These are phyloP conservation scores for Yarrowia deformans DNA, from an alignment of 805 yeast genomes.

Conservation along the genomic window DNA sequence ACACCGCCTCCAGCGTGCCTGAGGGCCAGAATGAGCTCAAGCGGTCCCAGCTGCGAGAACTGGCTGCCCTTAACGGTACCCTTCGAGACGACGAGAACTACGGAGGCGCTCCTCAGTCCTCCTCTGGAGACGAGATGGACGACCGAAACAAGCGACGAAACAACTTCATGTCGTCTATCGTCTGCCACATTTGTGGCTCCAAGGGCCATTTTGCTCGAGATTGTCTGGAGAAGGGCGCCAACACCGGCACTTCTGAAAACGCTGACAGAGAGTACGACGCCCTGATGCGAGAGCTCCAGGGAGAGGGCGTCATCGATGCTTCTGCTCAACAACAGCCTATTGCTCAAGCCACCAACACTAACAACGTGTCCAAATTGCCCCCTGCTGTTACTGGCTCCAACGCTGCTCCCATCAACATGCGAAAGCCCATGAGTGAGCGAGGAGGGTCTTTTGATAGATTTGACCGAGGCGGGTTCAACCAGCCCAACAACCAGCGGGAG, in stretches of 20 bases:
- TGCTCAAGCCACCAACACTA: conserved; percentile 10
- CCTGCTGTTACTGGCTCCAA: conserved; percentile 36
- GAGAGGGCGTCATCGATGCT: conserved; percentile 13
- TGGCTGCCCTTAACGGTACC: conserved; percentile 95
- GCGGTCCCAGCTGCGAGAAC: conserved; percentile 86
- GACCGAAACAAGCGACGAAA: conserved; percentile 58
- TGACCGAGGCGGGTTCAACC: conserved; percentile 31
- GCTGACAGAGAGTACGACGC: conserved; percentile 60
- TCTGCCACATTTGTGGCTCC: conserved; percentile 80
- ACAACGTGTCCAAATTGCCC: conserved; percentile 22
- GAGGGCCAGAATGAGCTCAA: conserved; percentile 93
- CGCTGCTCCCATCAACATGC: conserved; percentile 39
- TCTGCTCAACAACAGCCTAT: conserved; percentile 3
- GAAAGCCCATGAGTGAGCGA: conserved; percentile 20
- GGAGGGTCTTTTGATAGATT: conserved; percentile 32
- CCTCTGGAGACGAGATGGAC: conserved; percentile 54
- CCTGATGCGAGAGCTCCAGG: conserved; percentile 57
- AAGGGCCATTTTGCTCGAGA: conserved; percentile 89
- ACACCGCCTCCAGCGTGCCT: conserved; percentile 86
- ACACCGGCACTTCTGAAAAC: conserved; percentile 37
- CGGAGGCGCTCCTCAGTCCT: conserved; percentile 70
- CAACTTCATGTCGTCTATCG: conserved; percentile 61
- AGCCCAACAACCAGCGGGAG: conserved; percentile 27
- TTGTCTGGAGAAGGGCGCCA: conserved; percentile 58
- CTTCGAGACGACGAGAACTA: conserved; percentile 77